Evolutionary conservation across 2,329 filamentous ascomycete species (phyloP), one percentile per base, ranked within the genome.

Genomic region (Alternaria ventricosa): DNA sequence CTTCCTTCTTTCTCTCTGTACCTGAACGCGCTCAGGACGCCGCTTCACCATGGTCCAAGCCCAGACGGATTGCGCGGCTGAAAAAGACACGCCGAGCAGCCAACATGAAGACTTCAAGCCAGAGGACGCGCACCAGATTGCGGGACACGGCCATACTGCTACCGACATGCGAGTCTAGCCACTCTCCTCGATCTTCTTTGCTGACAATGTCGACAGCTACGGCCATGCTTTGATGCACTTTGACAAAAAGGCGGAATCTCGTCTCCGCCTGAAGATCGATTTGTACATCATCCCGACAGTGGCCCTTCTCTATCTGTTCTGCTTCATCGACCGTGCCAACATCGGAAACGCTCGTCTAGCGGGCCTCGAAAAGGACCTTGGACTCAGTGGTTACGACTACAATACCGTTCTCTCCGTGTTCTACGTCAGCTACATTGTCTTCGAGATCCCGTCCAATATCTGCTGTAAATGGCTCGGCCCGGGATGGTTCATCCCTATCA

Each of bases 281-380:
- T 69, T 90, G 6, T 86, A 83, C 69, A 86, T 91, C 47, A 82
- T 92, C 0, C 90, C 90, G 0, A 90, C 88, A 0, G 89, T 92
- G 0, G 81, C 89, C 0, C 61, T 92, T 0, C 80, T 92, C 4
- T 92, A 92, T 70, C 83, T 92, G 0, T 92, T 92, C 71, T 92
- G 89, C 79, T 92, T 92, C 78, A 91, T 92, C 66, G 90, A 92
- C 70, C 85, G 90, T n/a, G 88, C 90, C 23, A 92, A 92, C 65
- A 90, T 93, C 41, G 90, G 89, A n/a, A 92, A 92, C 75, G 90
- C 89, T 2, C 86, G 85, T 65, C 81, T 92, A 18, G 89, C 89
- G 4, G 89, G 89, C 0, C 81, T 92, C 20, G 87, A 90, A 59
- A 83, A 81, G 33, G 90, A 92, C 56, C 84, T 93, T 1, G 74